phyloP scores from a whole-genome alignment of 371 early-diverging fungal species.

The Syncephalastrum contaminatum region DNA sequence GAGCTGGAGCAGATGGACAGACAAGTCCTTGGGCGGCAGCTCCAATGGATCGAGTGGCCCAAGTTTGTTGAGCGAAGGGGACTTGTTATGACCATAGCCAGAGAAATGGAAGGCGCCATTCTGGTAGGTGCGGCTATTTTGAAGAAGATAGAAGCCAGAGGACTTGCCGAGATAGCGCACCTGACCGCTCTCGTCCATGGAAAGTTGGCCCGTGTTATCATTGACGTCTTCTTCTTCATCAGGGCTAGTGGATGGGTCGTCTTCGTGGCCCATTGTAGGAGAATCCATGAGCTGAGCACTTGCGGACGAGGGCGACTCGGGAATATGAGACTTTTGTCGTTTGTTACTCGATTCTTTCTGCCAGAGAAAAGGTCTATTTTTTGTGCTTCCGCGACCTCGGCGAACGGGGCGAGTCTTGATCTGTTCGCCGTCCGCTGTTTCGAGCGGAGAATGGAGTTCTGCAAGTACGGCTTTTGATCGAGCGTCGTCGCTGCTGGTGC shows the following conservation, averaged over 20 bases:
- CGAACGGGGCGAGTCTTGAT: conserved; percentile 44
- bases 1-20: conserved; percentile 49
- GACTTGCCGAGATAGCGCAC: conserved; percentile 48
- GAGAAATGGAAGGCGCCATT: conserved; percentile 44
- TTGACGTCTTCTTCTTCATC: conserved; percentile 15
- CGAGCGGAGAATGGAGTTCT: conserved; percentile 56
- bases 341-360: conserved; percentile 15
- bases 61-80: conserved; percentile 1
- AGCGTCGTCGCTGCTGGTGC: conserved; percentile 50
- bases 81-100: conserved; percentile 26
- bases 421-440: conserved; percentile 41
- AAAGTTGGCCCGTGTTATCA: conserved; percentile 36
- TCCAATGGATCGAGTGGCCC: conserved; percentile 21
- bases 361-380: conserved; percentile 27
- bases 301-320: not conserved
- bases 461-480: conserved; percentile 48
- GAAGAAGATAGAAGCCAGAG: conserved; percentile 46
- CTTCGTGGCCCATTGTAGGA: not conserved
- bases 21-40: conserved; percentile 55
- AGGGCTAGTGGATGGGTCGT: conserved; percentile 5
- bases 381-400: conserved; percentile 18
- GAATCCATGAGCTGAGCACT: not conserved
- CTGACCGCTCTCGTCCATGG: conserved; percentile 50
- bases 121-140: conserved; percentile 43
- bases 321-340: not conserved